Base-by-base conservation (phyloP, 768 basidiomycete genomes). In the Boletus barrowsii region DNA sequence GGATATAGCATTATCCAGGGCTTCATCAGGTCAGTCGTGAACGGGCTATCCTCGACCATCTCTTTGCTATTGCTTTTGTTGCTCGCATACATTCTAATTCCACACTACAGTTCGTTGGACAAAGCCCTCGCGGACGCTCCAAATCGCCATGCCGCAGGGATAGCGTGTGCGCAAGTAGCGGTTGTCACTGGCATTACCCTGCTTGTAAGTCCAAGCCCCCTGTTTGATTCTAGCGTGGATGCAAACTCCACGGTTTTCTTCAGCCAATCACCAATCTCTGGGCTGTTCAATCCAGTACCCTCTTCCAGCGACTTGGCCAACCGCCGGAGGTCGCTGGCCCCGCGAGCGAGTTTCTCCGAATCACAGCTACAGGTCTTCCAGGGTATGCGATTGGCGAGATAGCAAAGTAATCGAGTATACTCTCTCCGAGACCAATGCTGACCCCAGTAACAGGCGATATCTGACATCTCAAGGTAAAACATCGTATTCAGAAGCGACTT, bases 371-470 rank as follows among this genome's bases (percentile, higher is more conserved):
- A 29, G 77, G 78, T 45, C 67, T 80, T 35, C 79, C 77, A 3
- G 78, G 78, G 20, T 80, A 80, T 59, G 75, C 71, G 11, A 69
- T 75, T 32, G 72, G 75, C 36, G 67, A 73, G 49, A 66, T 80
- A 49, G 63, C 74, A 26, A 76, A 76, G 71, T 73, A 50, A 56
- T 48, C 24, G 2, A 1, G 10, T 24, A 9, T 30, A 26, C 39
- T 22, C 14, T 42, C 10, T 45, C 35, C 5, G 39, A 22, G 10
- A 42, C 18, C 5, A 14, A 4, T 45, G 22, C 52, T 65, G 35
- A 66, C 41, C 6, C 11, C n/a, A 7, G 6, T 20, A 5, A 18
- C 26, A 67, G 66, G 48, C 62, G 64, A 42, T 63, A 63, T 54
- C 41, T 63, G 17, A 53, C 60, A 1, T 59, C 60, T 20, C 60